Percentiles rank a stretch among this genome's conserved stretches.
These are phyloP conservation scores for Sugiyamaella japonica DNA, from an alignment of 1,139 yeast genomes.

Conservation along the genomic window DNA sequence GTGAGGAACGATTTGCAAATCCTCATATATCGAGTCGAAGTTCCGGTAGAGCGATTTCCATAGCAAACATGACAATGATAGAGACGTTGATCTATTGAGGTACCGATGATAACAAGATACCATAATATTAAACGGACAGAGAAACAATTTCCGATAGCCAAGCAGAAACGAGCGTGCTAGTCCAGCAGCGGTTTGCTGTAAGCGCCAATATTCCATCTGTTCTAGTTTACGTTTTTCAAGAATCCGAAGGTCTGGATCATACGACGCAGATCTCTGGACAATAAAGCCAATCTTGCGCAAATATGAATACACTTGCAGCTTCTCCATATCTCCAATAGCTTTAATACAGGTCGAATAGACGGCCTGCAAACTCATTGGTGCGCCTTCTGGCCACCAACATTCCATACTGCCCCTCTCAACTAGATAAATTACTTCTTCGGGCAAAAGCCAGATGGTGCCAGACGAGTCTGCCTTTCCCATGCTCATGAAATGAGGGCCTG, in stretches of 20 bases:
- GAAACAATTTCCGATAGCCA: constrained; percentile 4
- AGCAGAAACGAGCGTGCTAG: constrained; percentile 3
- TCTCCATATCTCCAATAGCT: constrained; percentile 51
- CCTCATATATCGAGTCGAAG: constrained; percentile 26
- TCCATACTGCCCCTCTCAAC: constrained; percentile 81
- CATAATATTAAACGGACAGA: not conserved
- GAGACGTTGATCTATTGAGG: not conserved
- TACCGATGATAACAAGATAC: not conserved
- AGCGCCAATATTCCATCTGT: not conserved
- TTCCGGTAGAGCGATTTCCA: constrained; percentile 20
- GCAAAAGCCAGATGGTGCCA: constrained; percentile 53
- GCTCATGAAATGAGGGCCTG: constrained; percentile 73
- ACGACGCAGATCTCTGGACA: constrained; percentile 46
- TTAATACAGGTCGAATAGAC: constrained; percentile 57
- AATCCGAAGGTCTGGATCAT: constrained; percentile 20
- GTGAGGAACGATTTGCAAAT: constrained; percentile 28
- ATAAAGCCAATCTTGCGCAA: constrained; percentile 80
- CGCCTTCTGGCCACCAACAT: constrained; percentile 47
- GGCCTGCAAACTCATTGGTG: constrained; percentile 62
- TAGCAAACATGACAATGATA: not conserved
- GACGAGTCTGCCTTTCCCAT: constrained; percentile 61
- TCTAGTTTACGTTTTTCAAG: constrained; percentile 4
- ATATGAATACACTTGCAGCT: constrained; percentile 69
- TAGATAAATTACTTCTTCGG: constrained; percentile 73
- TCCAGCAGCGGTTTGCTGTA: not conserved